Percentiles rank a stretch among this genome's conserved stretches.
These are phyloP conservation scores for Bullera alba DNA, from an alignment of 768 basidiomycete species.

Conservation along the genomic window DNA sequence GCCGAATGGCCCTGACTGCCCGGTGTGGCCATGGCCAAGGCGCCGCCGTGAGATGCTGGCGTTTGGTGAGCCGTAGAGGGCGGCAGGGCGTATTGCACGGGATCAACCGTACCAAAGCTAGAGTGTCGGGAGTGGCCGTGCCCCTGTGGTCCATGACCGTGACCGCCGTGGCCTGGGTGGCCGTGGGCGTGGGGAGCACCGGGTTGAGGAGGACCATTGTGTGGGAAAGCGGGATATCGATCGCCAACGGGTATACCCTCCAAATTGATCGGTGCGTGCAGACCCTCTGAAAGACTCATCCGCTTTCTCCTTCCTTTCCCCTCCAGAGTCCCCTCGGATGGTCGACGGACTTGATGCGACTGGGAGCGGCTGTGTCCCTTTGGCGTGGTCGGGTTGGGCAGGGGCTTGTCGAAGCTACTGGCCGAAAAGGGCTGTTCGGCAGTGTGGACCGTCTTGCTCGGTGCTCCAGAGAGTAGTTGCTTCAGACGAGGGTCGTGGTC, in stretches of 20 bases:
- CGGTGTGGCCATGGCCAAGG: slow-evolving; percentile 8
- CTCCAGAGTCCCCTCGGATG: neutral
- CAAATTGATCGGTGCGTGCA: slow-evolving; percentile 16
- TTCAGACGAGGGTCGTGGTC: slow-evolving; percentile 80
- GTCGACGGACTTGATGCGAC: neutral
- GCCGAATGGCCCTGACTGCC: slow-evolving; percentile 10
- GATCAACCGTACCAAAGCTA: slow-evolving; percentile 18
- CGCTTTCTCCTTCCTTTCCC: slow-evolving; percentile 8
- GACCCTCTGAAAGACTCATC: slow-evolving; percentile 19
- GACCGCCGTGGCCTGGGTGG: neutral
- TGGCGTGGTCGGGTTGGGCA: slow-evolving; percentile 23
- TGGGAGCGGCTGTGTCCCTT: neutral
- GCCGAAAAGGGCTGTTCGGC: slow-evolving; percentile 7
- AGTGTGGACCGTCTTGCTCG: slow-evolving; percentile 34
- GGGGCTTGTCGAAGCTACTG: slow-evolving; percentile 30
- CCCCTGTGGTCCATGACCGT: neutral
- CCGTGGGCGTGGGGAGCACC: slow-evolving; percentile 1
- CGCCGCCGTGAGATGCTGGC: neutral
- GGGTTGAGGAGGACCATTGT: slow-evolving; percentile 6
- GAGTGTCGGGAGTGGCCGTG: slow-evolving; percentile 18
- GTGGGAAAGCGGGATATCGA: slow-evolving; percentile 36
- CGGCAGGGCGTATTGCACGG: slow-evolving; percentile 12
- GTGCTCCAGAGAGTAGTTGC: slow-evolving; percentile 46
- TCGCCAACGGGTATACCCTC: slow-evolving; percentile 23
- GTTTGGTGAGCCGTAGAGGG: slow-evolving; percentile 1